Percentiles rank a stretch among this genome's conserved stretches.
These are phyloP conservation scores for Porcisia hertigi DNA, from an alignment of 208 protist genomes.

Conservation along the genomic window DNA sequence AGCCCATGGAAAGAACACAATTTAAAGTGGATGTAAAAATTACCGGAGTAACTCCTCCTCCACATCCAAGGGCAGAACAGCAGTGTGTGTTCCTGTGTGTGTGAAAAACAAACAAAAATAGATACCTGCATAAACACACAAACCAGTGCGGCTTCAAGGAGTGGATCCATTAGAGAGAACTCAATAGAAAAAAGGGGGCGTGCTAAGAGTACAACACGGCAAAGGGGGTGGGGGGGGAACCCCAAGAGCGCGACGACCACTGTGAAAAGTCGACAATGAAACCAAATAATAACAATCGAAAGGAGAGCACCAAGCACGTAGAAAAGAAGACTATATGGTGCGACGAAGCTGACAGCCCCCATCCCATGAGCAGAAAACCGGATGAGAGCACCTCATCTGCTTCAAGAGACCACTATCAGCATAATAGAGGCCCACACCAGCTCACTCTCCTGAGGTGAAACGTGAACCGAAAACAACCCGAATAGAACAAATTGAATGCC, in stretches of 20 bases:
- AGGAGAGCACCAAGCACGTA: not conserved
- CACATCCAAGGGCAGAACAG: not conserved
- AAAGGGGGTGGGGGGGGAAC: no score
- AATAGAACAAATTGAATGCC: not conserved
- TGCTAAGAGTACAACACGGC: no score
- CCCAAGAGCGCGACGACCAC: no score
- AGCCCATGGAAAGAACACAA: not conserved
- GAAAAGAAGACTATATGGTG: not conserved
- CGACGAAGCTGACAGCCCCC: not conserved
- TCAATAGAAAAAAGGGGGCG: no score
- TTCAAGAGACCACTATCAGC: not conserved
- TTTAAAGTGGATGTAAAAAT: not conserved
- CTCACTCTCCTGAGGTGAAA: not conserved
- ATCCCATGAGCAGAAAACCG: not conserved
- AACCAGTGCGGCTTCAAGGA: no score
- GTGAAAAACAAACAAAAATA: not conserved
- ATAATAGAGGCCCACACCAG: not conserved
- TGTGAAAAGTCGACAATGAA: no score
- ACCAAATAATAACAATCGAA: no score
- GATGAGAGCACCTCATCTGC: not conserved
- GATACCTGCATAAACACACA: not conserved
- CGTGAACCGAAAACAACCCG: not conserved
- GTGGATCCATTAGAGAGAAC: no score
- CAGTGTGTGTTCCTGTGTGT: not conserved
- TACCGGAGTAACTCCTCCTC: not conserved